Evolutionary conservation across 352 stramenopile species (phyloP).

Genomic region (Globisporangium barbulae): DNA sequence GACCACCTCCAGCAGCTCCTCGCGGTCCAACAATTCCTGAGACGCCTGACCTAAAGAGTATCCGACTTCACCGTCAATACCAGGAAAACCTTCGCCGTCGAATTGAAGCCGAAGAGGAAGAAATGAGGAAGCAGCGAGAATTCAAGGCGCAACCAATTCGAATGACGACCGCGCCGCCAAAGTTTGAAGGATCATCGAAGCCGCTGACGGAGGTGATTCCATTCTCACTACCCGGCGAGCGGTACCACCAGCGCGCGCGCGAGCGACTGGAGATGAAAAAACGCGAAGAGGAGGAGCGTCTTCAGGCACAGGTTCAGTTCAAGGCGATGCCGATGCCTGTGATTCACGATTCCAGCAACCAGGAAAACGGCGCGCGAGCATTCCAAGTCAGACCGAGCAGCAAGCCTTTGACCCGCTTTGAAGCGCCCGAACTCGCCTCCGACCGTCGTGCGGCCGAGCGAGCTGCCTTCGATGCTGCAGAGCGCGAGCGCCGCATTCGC

Average conservation of each 20-base stretch:
- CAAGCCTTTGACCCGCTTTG: constrained; percentile 40
- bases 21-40: constrained; percentile 57
- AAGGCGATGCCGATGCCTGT: constrained; percentile 68
- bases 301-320: constrained; percentile 43
- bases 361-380: constrained; percentile 4
- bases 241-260: constrained; percentile 51
- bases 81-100: constrained; percentile 67
- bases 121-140: constrained; percentile 47
- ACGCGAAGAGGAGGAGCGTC: constrained; percentile 52
- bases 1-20: constrained; percentile 14
- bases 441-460: constrained; percentile 60
- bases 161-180: constrained; percentile 44
- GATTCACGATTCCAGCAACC: constrained; percentile 25
- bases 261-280: constrained; percentile 54
- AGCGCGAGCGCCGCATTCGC: constrained; percentile 58
- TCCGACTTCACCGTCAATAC: constrained; percentile 68
- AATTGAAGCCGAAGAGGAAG: constrained; percentile 52
- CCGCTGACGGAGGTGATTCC: constrained; percentile 66
- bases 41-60: constrained; percentile 67
- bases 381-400: constrained; percentile 31
- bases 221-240: constrained; percentile 57
- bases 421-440: constrained; percentile 55
- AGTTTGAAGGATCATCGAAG: constrained; percentile 69
- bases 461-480: constrained; percentile 61
- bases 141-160: constrained; percentile 77